phyloP scores from a whole-genome alignment of 2,329 filamentous ascomycete species.

The Calcarisporium arbuscula region DNA sequence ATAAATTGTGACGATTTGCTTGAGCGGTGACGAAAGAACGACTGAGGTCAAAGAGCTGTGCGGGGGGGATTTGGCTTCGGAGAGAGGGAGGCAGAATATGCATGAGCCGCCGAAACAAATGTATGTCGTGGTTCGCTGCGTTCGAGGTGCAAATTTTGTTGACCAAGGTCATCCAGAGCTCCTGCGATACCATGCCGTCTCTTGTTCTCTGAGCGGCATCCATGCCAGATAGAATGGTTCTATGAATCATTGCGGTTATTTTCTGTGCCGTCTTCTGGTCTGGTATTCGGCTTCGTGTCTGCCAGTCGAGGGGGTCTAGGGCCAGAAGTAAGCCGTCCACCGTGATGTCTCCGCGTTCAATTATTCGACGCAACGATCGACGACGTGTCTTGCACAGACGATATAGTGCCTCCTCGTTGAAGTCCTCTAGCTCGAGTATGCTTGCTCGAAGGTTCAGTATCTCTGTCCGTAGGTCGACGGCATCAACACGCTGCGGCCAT shows the following conservation, averaged over 20 bases:
- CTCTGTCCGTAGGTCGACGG: conserved; percentile 9
- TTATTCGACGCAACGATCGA: conserved; percentile 9
- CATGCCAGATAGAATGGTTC: conserved; percentile 13
- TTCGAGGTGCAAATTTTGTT: conserved; percentile 8
- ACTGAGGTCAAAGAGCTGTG: conserved; percentile 9
- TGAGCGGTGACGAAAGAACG: conserved; percentile 11
- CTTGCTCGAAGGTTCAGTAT: conserved; percentile 9
- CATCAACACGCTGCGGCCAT: neutral
- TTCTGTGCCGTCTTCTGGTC: conserved; percentile 9
- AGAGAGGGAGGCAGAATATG: conserved; percentile 12
- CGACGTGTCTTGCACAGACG: conserved; percentile 7
- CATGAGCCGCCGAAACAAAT: conserved; percentile 13
- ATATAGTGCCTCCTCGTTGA: conserved; percentile 7
- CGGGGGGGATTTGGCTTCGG: conserved; percentile 7
- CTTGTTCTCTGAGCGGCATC: conserved; percentile 4
- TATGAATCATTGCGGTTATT: conserved; percentile 14
- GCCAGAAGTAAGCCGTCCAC: conserved; percentile 8
- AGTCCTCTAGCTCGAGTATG: conserved; percentile 5
- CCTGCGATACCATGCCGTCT: conserved; percentile 2
- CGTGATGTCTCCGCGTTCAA: conserved; percentile 10
- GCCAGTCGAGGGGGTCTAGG: conserved; percentile 15
- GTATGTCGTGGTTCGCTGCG: conserved; percentile 11
- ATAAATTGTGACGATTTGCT: conserved; percentile 12
- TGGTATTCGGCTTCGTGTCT: conserved; percentile 9
- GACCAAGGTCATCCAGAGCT: conserved; percentile 14